Base-by-base conservation (phyloP, 2,329 filamentous ascomycete species). In the Stachybotrys elegans region DNA sequence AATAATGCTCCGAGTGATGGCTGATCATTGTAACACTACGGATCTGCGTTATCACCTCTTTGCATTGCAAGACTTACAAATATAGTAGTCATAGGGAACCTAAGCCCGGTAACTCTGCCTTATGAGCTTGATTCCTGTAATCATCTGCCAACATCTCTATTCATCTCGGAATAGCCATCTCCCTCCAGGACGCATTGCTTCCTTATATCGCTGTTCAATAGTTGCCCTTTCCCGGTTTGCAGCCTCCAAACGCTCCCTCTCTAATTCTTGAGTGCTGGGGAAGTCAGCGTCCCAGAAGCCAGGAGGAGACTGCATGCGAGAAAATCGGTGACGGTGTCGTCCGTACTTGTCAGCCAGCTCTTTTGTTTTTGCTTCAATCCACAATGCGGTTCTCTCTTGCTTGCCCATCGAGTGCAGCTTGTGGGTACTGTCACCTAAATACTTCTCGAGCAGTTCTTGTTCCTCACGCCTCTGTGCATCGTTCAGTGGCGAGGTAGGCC, bases 271-370 rank as follows among this genome's bases (percentile, higher is more conserved):
- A 2, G 93, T 96, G 21, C 71, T 81, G 2, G 92, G 91, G 60
- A 98, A 95, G 53, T 95, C 92, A 2, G 85, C 78, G 43, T 88
- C 76, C 93, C 93, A 98, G 60, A 88, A 97, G 0, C 90, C 91
- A 2, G 89, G 88, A 12, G 93, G 91, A 9, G 86, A 88, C 36
- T 70, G 73, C 49, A 79, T 75, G 41, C 89, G 78, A 47, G 83
- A 78, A 62, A 85, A 90, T 22, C 81, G 75, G 53, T 92, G 79
- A 44, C 86, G 77, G 64, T 96, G 91, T 59, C 76, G 88, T 6
- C 90, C 90, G 60, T 80, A 81, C 48, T 79, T 76, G 57, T 91
- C 83, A 2, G 91, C 86, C 50, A 94, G 69, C 40, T 83, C 73
- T 57, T 81, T 78, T 0, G 82, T 84, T 57, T 84, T 84, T 12